Evolutionary conservation across 768 basidiomycete genomes (phyloP).

Genomic region (Lactarius tabidus): DNA sequence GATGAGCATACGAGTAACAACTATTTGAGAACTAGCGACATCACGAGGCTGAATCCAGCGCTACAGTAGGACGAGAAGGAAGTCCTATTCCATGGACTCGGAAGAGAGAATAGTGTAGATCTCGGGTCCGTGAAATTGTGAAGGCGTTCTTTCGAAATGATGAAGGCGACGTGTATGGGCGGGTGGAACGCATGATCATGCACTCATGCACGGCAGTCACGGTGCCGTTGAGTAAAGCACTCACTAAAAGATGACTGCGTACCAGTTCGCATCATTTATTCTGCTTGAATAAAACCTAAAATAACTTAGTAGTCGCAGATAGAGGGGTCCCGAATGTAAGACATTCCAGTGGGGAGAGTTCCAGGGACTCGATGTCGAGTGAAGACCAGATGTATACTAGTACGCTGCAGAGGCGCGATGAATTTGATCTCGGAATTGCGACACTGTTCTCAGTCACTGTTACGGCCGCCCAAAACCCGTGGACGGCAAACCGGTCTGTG

Average conservation of each 20-base stretch:
- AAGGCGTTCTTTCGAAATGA: constrained; percentile 62
- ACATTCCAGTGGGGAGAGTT: constrained; percentile 86
- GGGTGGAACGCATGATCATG: constrained; percentile 37
- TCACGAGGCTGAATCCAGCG: constrained; percentile 83
- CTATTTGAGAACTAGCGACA: constrained; percentile 92
- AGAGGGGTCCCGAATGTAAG: constrained; percentile 94
- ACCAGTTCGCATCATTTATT: constrained; percentile 77
- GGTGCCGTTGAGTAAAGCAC: constrained; percentile 91
- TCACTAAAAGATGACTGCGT: constrained; percentile 98
- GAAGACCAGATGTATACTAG: constrained; percentile 94
- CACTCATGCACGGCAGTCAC: constrained; percentile 99
- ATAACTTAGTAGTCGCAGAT: constrained; percentile 98
- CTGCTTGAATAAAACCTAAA: constrained; percentile 92
- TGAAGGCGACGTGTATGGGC: not conserved
- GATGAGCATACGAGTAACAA: constrained; percentile 83
- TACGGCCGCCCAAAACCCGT: too few relatives aligned
- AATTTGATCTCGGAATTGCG: constrained; percentile 28
- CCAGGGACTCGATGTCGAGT: constrained; percentile 85
- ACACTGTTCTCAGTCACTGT: too few relatives aligned
- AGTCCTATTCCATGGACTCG: constrained; percentile 81
- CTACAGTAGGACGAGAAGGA: constrained; percentile 85
- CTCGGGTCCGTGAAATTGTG: constrained; percentile 82
- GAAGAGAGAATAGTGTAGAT: constrained; percentile 83
- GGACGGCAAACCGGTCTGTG: too few relatives aligned
- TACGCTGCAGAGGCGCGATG: constrained; percentile 62